phyloP scores from a whole-genome alignment of 768 basidiomycete species.

The Mycena latifolia region DNA sequence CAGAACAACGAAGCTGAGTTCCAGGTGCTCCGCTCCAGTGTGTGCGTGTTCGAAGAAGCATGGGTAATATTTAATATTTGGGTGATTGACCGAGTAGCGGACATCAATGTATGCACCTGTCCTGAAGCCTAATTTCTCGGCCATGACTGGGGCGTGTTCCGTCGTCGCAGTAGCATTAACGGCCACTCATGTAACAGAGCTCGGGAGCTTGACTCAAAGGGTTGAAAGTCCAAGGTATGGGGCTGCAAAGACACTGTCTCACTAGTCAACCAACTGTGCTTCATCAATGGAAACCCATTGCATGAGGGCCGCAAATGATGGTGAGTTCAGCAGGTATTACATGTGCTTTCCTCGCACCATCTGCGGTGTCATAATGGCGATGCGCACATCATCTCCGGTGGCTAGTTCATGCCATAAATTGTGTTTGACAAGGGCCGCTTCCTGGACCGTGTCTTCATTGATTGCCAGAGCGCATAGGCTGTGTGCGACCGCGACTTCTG shows the following conservation, averaged over 20 bases:
- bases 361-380: neutral
- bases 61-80: slow-evolving; percentile 28
- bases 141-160: neutral
- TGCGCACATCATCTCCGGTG: neutral
- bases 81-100: slow-evolving; percentile 31
- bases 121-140: slow-evolving; percentile 24
- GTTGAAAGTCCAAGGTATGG: neutral
- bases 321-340: neutral
- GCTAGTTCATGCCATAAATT: neutral
- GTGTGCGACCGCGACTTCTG: neutral
- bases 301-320: neutral
- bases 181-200: neutral
- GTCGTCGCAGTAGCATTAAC: neutral
- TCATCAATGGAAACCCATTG: slow-evolving; percentile 1
- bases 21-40: slow-evolving; percentile 11
- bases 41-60: slow-evolving; percentile 22
- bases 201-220: neutral
- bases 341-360: neutral
- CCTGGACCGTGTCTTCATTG: slow-evolving; percentile 21
- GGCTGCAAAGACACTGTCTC: neutral
- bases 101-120: slow-evolving; percentile 31
- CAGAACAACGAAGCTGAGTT: slow-evolving; percentile 24
- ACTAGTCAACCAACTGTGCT: neutral
- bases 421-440: slow-evolving; percentile 2
- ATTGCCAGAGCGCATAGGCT: slow-evolving; percentile 14